phyloP scores from a whole-genome alignment of 2,329 filamentous ascomycete species.

The Macrophomina phaseolina region DNA sequence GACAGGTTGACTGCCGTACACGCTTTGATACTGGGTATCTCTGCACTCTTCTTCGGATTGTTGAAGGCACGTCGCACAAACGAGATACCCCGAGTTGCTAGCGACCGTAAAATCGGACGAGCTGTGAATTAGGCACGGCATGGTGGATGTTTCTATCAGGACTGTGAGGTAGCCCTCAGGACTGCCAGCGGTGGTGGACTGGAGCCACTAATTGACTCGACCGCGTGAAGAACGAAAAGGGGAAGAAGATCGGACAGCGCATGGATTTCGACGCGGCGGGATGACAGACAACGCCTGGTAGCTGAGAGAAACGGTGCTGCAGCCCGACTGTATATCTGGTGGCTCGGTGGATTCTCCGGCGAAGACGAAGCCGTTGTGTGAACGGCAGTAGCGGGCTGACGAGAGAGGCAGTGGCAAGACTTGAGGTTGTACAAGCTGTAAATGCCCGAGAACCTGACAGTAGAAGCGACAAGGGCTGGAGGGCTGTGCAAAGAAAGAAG shows the following conservation, averaged over 20 bases:
- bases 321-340: not conserved
- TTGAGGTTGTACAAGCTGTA: constrained; percentile 7
- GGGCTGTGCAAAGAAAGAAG: constrained; percentile 9
- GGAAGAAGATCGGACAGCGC: constrained; percentile 18
- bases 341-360: not conserved
- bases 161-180: not conserved
- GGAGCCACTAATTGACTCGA: constrained; percentile 23
- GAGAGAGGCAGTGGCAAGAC: constrained; percentile 12
- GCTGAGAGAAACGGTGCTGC: not conserved
- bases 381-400: constrained; percentile 12
- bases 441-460: not conserved
- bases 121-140: constrained; percentile 13
- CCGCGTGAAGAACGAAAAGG: constrained; percentile 14
- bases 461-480: not conserved
- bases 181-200: constrained; percentile 27
- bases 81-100: not conserved
- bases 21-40: not conserved
- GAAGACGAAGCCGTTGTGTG: constrained; percentile 1
- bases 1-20: not conserved
- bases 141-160: not conserved
- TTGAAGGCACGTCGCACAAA: not conserved
- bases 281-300: not conserved
- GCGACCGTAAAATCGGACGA: not conserved
- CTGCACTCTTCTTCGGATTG: not conserved
- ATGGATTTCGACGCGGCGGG: constrained; percentile 5